A percentile compares a stretch with the other conserved stretches of the same genome.
Conservation (phyloP, 805 yeast species). For the Sporopachydermia quercuum region DNA sequence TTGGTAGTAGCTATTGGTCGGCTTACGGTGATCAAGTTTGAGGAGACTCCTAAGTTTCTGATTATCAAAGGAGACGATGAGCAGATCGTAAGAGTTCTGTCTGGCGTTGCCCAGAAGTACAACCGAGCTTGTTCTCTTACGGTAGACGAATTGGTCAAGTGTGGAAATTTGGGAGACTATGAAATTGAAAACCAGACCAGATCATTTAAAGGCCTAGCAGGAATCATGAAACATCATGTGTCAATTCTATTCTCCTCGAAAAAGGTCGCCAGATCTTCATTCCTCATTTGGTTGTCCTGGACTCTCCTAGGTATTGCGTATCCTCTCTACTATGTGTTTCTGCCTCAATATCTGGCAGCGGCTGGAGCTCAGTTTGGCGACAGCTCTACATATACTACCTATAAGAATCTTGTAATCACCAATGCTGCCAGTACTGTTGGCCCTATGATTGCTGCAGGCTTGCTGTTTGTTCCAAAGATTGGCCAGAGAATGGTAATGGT, state of each 20-base stretch:
- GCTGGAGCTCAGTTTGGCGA: conserved; percentile 29
- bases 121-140: conserved; percentile 25
- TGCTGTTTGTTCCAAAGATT: conserved; percentile 14
- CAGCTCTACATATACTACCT: conserved; percentile 12
- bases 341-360: conserved; percentile 34
- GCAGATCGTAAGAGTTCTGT: conserved; percentile 27
- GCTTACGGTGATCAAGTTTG: conserved; percentile 26
- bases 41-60: conserved; percentile 40
- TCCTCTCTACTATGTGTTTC: conserved; percentile 36
- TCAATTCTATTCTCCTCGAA: conserved; percentile 28
- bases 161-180: conserved; percentile 26
- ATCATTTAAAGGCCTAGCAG: conserved; percentile 14
- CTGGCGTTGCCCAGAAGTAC: conserved; percentile 32
- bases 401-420: conserved; percentile 21
- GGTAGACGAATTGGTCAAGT: conserved; percentile 25
- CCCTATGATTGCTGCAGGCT: not conserved
- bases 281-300: conserved; percentile 35
- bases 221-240: conserved; percentile 22
- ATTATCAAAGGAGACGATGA: conserved; percentile 34
- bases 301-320: conserved; percentile 38
- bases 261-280: conserved; percentile 24
- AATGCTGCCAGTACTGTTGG: conserved; percentile 25
- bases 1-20: conserved; percentile 31
- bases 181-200: conserved; percentile 14
- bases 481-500: conserved; percentile 46